These are phyloP conservation scores for Populus hybrid DNA, from an alignment of 441 rosid genomes.

Conservation along the genomic window DNA sequence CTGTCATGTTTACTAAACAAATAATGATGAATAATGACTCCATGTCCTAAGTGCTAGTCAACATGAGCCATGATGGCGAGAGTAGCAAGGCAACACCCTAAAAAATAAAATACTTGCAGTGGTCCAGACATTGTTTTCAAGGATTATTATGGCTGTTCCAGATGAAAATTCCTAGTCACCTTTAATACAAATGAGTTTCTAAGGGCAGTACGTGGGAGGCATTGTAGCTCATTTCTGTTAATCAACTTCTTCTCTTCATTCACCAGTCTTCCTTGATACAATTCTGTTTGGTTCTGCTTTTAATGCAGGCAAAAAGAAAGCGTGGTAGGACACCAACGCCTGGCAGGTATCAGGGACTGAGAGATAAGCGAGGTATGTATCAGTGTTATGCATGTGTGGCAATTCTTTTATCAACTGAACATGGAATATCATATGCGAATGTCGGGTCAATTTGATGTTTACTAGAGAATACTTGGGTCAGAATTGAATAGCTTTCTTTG, in stretches of 20 bases:
- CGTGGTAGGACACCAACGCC: conserved; percentile 93
- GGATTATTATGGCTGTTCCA: conserved; percentile 7
- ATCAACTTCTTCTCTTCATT: neutral
- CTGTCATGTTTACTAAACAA: conserved; percentile 1
- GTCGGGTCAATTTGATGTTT: neutral
- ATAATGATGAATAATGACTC: neutral
- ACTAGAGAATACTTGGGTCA: neutral
- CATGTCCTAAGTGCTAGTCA: conserved; percentile 1
- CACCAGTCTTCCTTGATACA: neutral
- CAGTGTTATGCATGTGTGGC: neutral
- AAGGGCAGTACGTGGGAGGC: neutral
- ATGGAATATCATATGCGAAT: neutral
- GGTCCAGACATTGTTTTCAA: neutral
- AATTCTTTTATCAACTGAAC: neutral
- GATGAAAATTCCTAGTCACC: neutral
- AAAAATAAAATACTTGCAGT: neutral
- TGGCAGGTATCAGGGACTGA: conserved; percentile 78
- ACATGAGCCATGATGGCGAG: conserved; percentile 4
- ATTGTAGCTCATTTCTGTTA: neutral
- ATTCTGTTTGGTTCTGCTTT: conserved; percentile 2
- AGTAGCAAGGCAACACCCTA: neutral
- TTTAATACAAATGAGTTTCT: conserved; percentile 6
- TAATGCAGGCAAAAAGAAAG: conserved; percentile 63
- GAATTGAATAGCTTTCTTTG: neutral
- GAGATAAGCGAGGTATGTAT: conserved; percentile 44